These are phyloP conservation scores for Anastatica hierochuntica DNA, from an alignment of 345 rosid species.

Conservation along the genomic window DNA sequence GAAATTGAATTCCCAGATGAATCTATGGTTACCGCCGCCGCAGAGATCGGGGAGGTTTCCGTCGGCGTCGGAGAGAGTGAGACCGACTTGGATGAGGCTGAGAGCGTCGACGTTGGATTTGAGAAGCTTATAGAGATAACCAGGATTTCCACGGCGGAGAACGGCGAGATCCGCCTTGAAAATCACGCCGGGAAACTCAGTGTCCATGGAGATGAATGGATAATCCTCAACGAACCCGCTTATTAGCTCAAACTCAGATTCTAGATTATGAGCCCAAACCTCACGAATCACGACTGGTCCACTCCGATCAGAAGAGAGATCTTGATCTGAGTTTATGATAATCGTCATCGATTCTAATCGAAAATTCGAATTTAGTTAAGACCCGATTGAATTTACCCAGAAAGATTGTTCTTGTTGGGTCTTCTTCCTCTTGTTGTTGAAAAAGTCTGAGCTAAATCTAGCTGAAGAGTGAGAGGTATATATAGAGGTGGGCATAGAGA, in stretches of 20 bases:
- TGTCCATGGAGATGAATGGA: slow-evolving; percentile 83
- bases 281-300: slow-evolving; percentile 43
- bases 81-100: slow-evolving; percentile 74
- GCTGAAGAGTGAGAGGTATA: too few relatives aligned
- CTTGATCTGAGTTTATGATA: slow-evolving; percentile 10
- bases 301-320: slow-evolving; percentile 12
- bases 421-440: too few relatives aligned
- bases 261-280: slow-evolving; percentile 70
- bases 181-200: slow-evolving; percentile 82
- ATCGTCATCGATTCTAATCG: neutral
- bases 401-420: too few relatives aligned
- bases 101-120: slow-evolving; percentile 84
- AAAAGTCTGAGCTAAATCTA: too few relatives aligned
- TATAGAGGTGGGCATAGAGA: neutral
- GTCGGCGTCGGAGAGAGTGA: slow-evolving; percentile 62
- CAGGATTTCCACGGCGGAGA: slow-evolving; percentile 32
- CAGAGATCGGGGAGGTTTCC: slow-evolving; percentile 61
- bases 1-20: slow-evolving; percentile 92
- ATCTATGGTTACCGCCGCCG: slow-evolving; percentile 7
- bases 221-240: slow-evolving; percentile 43
- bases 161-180: slow-evolving; percentile 11
- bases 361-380: neutral
- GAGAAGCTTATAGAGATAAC: slow-evolving; percentile 51
- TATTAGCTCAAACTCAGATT: slow-evolving; percentile 54
- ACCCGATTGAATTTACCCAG: too few relatives aligned